These are phyloP conservation scores for Talaromyces islandicus DNA, from an alignment of 2,329 filamentous ascomycete species.

Conservation along the genomic window DNA sequence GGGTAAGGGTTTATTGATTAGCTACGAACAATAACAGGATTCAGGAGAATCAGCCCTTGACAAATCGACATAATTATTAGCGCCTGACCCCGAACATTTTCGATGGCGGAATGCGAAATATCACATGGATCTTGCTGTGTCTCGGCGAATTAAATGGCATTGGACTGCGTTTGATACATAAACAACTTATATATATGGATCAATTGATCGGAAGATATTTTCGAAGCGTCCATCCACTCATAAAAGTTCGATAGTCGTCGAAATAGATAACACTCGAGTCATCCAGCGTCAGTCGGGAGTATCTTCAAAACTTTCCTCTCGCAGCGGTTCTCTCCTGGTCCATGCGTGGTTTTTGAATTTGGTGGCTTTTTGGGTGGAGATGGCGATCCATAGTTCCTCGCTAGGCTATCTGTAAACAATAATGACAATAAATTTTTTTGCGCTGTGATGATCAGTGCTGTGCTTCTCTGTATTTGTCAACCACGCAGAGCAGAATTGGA, in stretches of 20 bases:
- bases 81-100: not conserved
- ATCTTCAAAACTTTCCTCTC: too few species aligned
- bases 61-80: not conserved
- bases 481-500: not conserved
- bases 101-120: not conserved
- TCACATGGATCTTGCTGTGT: not conserved
- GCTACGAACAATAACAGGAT: not conserved
- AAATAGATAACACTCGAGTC: not conserved
- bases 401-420: not conserved
- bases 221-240: not conserved
- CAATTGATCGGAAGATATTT: not conserved
- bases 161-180: not conserved
- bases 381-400: not conserved
- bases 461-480: not conserved
- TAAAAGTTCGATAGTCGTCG: not conserved
- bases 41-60: not conserved
- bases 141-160: not conserved
- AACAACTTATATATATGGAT: not conserved
- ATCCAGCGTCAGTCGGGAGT: not conserved
- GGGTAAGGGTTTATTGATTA: too few species aligned
- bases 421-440: not conserved
- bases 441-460: not conserved
- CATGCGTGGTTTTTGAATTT: not conserved
- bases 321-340: not conserved
- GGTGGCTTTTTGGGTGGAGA: not conserved